Percentiles rank a stretch among this genome's conserved stretches.
Conservation (phyloP, 2,329 filamentous ascomycete species). For the Aspergillus novoparasiticus region DNA sequence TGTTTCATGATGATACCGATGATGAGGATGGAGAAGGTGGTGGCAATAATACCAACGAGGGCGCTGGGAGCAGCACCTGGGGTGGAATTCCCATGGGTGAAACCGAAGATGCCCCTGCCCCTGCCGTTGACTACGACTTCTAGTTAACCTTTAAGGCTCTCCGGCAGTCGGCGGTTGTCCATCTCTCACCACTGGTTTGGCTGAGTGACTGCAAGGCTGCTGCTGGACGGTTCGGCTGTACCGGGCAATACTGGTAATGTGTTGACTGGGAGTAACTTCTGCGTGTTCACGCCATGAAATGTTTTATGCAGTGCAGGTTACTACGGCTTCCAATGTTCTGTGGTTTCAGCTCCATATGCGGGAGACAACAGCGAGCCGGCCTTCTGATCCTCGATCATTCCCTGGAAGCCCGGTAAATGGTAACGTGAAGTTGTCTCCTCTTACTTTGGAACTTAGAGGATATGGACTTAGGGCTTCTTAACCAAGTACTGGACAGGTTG, state of each 20-base stretch:
- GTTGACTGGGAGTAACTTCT: not conserved
- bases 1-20: conserved; percentile 60
- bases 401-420: not conserved
- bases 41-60: conserved; percentile 17
- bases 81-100: conserved; percentile 18
- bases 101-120: conserved; percentile 11
- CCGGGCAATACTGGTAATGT: not conserved
- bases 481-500: conserved; percentile 9
- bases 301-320: not conserved
- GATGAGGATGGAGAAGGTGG: conserved; percentile 37
- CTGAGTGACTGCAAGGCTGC: not conserved
- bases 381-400: not conserved
- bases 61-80: conserved; percentile 18
- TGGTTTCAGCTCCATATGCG: not conserved
- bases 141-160: not conserved
- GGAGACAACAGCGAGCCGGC: not conserved
- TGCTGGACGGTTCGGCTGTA: not conserved
- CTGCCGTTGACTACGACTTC: conserved; percentile 4
- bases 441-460: not conserved
- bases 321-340: not conserved
- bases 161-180: not conserved
- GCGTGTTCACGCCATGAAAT: not conserved
- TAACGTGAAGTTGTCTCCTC: not conserved
- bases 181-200: not conserved
- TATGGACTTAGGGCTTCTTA: not conserved